Evolutionary conservation across 257 asterid species (phyloP).

Genomic region (Solanum ossicruentum): DNA sequence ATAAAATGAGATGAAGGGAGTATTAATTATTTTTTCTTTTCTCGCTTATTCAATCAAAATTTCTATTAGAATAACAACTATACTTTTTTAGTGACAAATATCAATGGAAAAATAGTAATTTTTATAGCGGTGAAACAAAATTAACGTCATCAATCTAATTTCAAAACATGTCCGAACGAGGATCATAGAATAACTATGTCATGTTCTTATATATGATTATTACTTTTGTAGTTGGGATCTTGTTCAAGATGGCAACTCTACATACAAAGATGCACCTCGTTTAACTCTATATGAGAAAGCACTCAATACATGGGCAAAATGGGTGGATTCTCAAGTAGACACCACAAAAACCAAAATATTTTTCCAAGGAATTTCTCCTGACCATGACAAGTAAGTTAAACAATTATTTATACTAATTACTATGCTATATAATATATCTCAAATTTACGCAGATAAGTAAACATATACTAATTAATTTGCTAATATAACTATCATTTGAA

Average conservation of each 20-base stretch:
- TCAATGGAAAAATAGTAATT: neutral
- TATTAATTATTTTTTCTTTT: neutral
- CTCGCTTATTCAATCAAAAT: neutral
- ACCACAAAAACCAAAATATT: slow-evolving; percentile 25
- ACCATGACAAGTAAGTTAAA: slow-evolving; percentile 34
- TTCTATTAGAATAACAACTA: neutral
- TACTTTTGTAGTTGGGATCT: slow-evolving; percentile 39
- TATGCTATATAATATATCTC: neutral
- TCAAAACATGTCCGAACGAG: neutral
- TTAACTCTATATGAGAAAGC: slow-evolving; percentile 31
- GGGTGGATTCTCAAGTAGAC: slow-evolving; percentile 34
- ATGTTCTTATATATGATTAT: neutral
- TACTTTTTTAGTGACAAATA: neutral
- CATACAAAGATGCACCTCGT: slow-evolving; percentile 31
- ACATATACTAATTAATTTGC: no score
- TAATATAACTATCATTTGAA: no score
- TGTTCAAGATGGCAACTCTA: slow-evolving; percentile 23
- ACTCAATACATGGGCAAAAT: slow-evolving; percentile 35
- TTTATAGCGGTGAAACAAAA: neutral
- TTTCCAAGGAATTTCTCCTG: slow-evolving; percentile 58
- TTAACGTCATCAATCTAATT: neutral
- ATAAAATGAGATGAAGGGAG: no score
- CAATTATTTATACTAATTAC: no score
- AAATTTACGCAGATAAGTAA: no score
- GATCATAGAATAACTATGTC: neutral